phyloP scores from a whole-genome alignment of 139 green algal species.

The Tetratostichococcus sp. region DNA sequence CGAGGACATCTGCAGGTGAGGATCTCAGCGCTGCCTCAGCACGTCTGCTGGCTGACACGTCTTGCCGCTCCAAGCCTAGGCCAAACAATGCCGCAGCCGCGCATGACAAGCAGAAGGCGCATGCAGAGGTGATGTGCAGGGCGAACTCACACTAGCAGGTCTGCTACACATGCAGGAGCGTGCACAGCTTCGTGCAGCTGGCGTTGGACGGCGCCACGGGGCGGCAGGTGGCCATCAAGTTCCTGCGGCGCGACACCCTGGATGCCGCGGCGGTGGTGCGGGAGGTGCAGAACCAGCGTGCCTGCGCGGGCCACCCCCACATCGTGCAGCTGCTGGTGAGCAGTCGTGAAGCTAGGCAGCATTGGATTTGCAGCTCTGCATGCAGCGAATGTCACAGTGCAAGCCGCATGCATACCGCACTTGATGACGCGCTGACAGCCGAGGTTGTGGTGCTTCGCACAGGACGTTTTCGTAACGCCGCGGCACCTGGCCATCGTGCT shows the following conservation, averaged over 20 bases:
- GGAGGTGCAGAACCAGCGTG: not conserved
- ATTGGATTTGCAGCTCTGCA: no score
- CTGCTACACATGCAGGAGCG: not conserved
- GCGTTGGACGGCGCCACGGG: not conserved
- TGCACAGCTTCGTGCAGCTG: not conserved
- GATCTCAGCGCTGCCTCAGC: not conserved
- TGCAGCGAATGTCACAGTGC: no score
- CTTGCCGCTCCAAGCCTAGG: no score
- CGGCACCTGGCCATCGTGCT: conserved; percentile 43
- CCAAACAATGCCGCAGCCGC: no score
- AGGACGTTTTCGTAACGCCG: conserved; percentile 1
- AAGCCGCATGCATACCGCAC: no score
- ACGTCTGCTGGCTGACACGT: no score
- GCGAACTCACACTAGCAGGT: not conserved
- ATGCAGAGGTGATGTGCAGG: no score
- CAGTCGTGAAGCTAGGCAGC: conserved; percentile 10
- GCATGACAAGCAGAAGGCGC: no score
- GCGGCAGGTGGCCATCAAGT: conserved; percentile 11
- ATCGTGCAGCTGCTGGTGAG: conserved; percentile 20
- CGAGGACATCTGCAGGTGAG: not conserved
- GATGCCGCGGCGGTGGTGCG: not conserved
- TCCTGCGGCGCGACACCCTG: not conserved
- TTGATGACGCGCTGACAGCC: no score
- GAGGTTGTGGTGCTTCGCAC: no score
- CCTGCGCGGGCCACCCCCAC: conserved; percentile 26